Conservation (phyloP, 768 basidiomycete genomes). For the Boletales sp. region DNA sequence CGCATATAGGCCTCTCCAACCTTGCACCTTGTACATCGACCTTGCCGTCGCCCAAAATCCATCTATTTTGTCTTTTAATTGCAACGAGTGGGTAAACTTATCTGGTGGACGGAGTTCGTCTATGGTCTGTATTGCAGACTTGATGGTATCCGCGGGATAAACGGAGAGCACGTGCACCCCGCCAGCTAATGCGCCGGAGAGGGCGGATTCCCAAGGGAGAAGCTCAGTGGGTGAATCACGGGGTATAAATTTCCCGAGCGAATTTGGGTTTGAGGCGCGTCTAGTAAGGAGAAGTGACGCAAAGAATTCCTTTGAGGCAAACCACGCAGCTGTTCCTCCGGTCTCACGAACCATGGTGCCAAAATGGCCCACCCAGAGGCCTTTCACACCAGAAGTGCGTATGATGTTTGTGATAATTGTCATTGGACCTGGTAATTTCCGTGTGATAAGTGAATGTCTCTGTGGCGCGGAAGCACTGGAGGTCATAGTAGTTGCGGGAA, state of each 20-base stretch:
- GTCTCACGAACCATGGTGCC: slow-evolving; percentile 87
- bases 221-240: slow-evolving; percentile 16
- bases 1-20: slow-evolving; percentile 76
- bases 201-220: slow-evolving; percentile 68
- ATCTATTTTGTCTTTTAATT: slow-evolving; percentile 25
- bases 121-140: slow-evolving; percentile 87
- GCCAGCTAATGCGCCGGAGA: slow-evolving; percentile 78
- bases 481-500: slow-evolving; percentile 3
- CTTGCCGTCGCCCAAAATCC: slow-evolving; percentile 57
- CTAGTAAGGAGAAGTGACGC: slow-evolving; percentile 57
- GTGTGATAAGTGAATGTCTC: slow-evolving; percentile 7
- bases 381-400: slow-evolving; percentile 51
- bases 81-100: slow-evolving; percentile 9
- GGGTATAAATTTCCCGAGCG: not conserved
- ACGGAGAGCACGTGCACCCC: slow-evolving; percentile 74
- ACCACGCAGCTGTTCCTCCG: slow-evolving; percentile 85
- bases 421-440: slow-evolving; percentile 47
- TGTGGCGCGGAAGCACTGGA: slow-evolving; percentile 6
- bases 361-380: slow-evolving; percentile 83
- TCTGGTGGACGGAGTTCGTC: slow-evolving; percentile 65
- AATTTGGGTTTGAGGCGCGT: slow-evolving; percentile 24
- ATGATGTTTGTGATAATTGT: slow-evolving; percentile 45
- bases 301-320: slow-evolving; percentile 77
- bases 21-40: slow-evolving; percentile 71
- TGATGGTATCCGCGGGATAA: slow-evolving; percentile 89